These are phyloP conservation scores for Penicillium verhagenii DNA, from an alignment of 495 filamentous ascomycete species.

Conservation along the genomic window DNA sequence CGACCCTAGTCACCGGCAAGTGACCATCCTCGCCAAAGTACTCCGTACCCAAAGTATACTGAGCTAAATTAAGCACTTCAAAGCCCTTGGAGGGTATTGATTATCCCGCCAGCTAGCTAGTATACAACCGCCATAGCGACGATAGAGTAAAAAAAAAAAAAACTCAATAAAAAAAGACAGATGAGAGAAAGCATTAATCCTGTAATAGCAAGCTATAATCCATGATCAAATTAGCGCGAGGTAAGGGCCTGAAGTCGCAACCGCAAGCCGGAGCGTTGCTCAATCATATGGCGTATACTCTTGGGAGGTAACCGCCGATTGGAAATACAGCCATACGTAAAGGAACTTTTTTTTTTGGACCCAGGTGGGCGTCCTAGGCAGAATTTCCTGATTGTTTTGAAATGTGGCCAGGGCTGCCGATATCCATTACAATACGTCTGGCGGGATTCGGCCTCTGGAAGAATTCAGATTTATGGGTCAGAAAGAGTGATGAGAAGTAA, in stretches of 20 bases:
- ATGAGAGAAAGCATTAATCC: no score
- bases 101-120: background rate
- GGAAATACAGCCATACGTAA: slow-evolving; percentile 16
- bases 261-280: slow-evolving; percentile 15
- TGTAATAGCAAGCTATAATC: slow-evolving; percentile 2
- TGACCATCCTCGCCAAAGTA: background rate
- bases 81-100: no score
- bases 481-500: background rate
- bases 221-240: slow-evolving; percentile 15
- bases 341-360: no score
- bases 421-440: background rate
- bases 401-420: background rate
- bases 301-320: slow-evolving; percentile 21
- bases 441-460: background rate
- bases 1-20: slow-evolving; percentile 4
- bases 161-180: no score
- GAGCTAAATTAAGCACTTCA: background rate
- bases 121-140: background rate
- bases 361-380: background rate
- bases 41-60: background rate
- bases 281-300: slow-evolving; percentile 20
- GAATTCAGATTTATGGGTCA: background rate
- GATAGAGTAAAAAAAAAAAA: background rate
- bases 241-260: slow-evolving; percentile 19
- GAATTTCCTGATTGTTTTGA: background rate